Evolutionary conservation across 495 filamentous ascomycete genomes (phyloP).

Genomic region (Darksidea phi): DNA sequence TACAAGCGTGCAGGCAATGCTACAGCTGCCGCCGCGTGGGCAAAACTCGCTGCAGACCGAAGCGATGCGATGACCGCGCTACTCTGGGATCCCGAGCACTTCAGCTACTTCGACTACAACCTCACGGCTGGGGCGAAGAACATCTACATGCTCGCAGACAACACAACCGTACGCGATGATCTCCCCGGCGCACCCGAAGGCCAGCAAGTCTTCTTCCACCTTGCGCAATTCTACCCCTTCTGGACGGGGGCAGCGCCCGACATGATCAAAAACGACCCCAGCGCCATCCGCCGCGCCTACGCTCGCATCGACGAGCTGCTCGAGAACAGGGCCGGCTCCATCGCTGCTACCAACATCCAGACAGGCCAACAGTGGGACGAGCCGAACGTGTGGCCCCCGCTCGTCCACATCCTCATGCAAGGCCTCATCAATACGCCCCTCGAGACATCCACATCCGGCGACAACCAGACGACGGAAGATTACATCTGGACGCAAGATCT

Average conservation of each 20-base stretch:
- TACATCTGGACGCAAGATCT: constrained; percentile 32
- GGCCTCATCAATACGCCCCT: constrained; percentile 37
- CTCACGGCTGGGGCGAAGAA: constrained; percentile 33
- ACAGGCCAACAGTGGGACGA: constrained; percentile 40
- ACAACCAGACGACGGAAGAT: constrained; percentile 21
- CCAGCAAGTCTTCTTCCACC: constrained; percentile 22
- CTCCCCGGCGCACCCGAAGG: constrained; percentile 28
- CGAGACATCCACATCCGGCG: background rate
- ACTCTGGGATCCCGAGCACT: constrained; percentile 32
- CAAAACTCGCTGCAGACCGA: constrained; percentile 21
- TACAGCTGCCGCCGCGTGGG: constrained; percentile 18
- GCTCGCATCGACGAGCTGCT: constrained; percentile 23
- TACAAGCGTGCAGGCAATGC: constrained; percentile 23
- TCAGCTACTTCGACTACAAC: constrained; percentile 40
- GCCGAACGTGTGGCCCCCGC: constrained; percentile 39
- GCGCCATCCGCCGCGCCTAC: constrained; percentile 28
- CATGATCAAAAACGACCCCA: constrained; percentile 32
- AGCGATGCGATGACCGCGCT: constrained; percentile 35
- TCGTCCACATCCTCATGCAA: constrained; percentile 35
- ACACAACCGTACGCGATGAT: constrained; percentile 14
- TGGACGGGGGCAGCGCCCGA: constrained; percentile 38
- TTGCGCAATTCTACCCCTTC: constrained; percentile 39
- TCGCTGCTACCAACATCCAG: constrained; percentile 34
- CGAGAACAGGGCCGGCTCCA: constrained; percentile 29
- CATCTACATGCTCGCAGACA: constrained; percentile 26